Conservation (phyloP, 139 green algal species). For the Yamagishiella unicocca region DNA sequence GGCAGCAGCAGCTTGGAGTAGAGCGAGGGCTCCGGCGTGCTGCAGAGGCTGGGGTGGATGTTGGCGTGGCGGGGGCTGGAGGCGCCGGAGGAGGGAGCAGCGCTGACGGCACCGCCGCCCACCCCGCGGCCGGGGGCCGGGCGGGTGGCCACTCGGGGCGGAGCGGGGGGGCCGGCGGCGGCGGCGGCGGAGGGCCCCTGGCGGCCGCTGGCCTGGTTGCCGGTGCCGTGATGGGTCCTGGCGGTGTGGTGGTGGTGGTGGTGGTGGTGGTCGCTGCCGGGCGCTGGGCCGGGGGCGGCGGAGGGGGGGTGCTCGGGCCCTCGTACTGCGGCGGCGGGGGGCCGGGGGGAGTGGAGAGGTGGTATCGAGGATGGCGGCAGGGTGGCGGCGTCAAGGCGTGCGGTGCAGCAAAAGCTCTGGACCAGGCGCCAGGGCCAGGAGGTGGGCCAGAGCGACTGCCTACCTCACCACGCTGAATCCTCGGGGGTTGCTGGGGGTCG, state of each 20-base stretch:
- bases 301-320: slow-evolving; percentile 4
- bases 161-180: neutral
- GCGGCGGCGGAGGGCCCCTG: neutral
- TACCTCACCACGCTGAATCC: no score
- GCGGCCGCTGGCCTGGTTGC: neutral
- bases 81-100: neutral
- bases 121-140: no score
- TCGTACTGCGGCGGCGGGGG: neutral
- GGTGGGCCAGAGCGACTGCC: no score
- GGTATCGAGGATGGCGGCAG: neutral
- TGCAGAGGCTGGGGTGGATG: neutral
- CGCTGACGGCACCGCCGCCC: neutral
- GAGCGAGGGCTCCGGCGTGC: slow-evolving; percentile 12
- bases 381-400: no score
- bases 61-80: neutral
- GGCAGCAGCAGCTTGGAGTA: slow-evolving; percentile 41
- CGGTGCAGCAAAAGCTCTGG: no score
- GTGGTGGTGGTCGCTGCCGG: no score
- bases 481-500: no score
- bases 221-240: neutral
- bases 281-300: neutral
- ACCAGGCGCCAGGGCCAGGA: no score
- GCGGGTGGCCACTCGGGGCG: no score
- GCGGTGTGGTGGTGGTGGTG: no score
- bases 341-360: no score